Base-by-base conservation (phyloP, 1,284 basidiomycete species). In the Rhodotorula sp. region DNA sequence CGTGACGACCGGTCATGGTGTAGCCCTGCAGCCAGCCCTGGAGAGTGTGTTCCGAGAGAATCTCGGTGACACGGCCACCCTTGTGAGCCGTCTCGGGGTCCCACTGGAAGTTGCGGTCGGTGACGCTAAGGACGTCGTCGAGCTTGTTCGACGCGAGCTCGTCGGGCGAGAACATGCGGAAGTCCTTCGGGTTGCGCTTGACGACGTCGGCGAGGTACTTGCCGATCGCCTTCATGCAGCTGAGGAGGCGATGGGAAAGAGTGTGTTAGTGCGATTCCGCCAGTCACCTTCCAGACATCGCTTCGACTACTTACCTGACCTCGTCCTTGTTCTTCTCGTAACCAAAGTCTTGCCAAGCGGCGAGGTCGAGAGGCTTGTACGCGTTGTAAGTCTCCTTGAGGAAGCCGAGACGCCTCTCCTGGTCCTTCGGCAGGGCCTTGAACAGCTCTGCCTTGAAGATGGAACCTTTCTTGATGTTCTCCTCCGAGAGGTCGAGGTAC, bases 121-220 rank as follows among this genome's bases (percentile, higher is more conserved):
- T 70, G 19, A 66, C 70, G 7, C 89, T 84, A 60, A 93, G 85
- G 8, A 90, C 87, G 5, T 86, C 89, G 78, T 90, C 90, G 26
- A 95, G 86, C 82, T 95, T 93, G 83, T 95, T 95, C 48, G 89
- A 91, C 14, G 88, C 87, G n/a, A 94, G 84, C 77, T 92, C 91
- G 78, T 95, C 93, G 0, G 93, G 93, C n/a, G 89, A 92, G 83
- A 94, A 94, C 71, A 95, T 90, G 64, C 93, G 86, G 85, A 94
- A 93, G 0, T 85, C 84, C 38, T 83, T 84, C 1, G 88, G 88
- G 80, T 94, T 94, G 70, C 87, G 88, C 74, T 83, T 73, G 64
- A 82, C 75, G 47, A 81, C 78, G 16, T 79, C 80, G 31, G 72
- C 67, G 16, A 91, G 81, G 72, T 87, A 87, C 48, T 79, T 81